Evolutionary conservation across 2,329 filamentous ascomycete genomes (phyloP), one percentile per base, ranked within the genome.

Genomic region (Talaromyces marneffei): DNA sequence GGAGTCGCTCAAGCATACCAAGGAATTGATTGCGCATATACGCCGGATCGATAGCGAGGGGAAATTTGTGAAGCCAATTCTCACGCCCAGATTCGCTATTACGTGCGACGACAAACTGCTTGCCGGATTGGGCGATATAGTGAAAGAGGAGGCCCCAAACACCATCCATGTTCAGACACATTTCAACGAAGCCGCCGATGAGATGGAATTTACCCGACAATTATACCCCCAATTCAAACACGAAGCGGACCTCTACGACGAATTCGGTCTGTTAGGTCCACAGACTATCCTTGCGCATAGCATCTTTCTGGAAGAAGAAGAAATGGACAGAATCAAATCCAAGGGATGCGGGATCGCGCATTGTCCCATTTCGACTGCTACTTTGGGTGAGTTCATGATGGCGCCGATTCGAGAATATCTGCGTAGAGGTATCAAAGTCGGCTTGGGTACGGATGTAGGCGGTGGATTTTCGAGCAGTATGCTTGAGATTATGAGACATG

Each of bases 271-370:
- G 3, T 75, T 90, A 5, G 81, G 75, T 1, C 63, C 73, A 2
- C 79, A 82, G 8, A 81, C 83, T 0, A 87, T 89, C 60, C 79
- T 89, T 0, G 87, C 87, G 0, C 87, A 89, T 68, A 88, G 86
- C 72, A 88, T 84, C 60, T 80, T 84, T 68, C 82, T 88, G 73
- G 79, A 76, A 4, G 79, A 83, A 2, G 76, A 82, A 31, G 87
- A 89, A 69, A 79, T 83, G 52, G 64, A 71, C 0, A 74, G 76
- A 4, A 66, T 88, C 1, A 66, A 71, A 14, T 69, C 74, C 8
- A 73, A 84, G 8, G 71, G 72, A 0, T 87, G 85, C 64, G 85
- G 85, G 18, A 77, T 88, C 1, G 84, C 85, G 0, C 86, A 88
- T 67, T 88, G 86, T 62, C 86, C 86, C 0, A 80, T 85, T 1